Evolutionary conservation across 176 grass and related monocot genomes (phyloP).

Genomic region (Leersia perrieri): DNA sequence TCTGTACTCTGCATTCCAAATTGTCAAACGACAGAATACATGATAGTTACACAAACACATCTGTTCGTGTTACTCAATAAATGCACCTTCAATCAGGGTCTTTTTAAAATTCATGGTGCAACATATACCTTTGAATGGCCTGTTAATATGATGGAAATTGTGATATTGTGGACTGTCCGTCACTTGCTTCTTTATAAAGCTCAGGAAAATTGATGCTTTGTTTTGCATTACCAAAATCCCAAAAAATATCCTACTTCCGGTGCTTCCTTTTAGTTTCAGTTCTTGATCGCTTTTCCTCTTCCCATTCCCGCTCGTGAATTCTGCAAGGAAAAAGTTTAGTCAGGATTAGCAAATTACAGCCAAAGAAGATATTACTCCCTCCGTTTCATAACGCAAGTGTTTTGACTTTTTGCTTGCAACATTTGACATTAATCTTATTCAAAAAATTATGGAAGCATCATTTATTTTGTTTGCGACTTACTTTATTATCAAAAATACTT

Average conservation of each 20-base stretch:
- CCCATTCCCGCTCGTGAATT: constrained; percentile 86
- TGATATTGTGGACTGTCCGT: not conserved
- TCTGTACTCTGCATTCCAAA: not conserved
- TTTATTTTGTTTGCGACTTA: too few species aligned
- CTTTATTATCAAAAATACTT: too few species aligned
- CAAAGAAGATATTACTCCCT: constrained; percentile 19
- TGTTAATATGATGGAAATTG: not conserved
- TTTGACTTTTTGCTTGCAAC: too few species aligned
- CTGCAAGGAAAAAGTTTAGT: constrained; percentile 46
- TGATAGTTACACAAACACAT: not conserved
- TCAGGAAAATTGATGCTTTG: not conserved
- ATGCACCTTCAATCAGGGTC: not conserved
- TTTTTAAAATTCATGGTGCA: not conserved
- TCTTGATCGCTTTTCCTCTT: constrained; percentile 90
- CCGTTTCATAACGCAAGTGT: too few species aligned
- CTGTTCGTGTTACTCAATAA: not conserved
- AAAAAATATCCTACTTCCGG: constrained; percentile 56
- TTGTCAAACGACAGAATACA: constrained; percentile 25
- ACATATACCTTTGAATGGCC: not conserved
- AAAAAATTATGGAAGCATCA: too few species aligned
- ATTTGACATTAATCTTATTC: too few species aligned
- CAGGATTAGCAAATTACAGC: not conserved
- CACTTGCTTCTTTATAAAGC: not conserved
- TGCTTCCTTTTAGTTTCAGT: constrained; percentile 90
- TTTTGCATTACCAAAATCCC: not conserved